A percentile compares a stretch with the other conserved stretches of the same genome.
Conservation (phyloP, 1,139 yeast species). For the Arxiozyma bovina region DNA sequence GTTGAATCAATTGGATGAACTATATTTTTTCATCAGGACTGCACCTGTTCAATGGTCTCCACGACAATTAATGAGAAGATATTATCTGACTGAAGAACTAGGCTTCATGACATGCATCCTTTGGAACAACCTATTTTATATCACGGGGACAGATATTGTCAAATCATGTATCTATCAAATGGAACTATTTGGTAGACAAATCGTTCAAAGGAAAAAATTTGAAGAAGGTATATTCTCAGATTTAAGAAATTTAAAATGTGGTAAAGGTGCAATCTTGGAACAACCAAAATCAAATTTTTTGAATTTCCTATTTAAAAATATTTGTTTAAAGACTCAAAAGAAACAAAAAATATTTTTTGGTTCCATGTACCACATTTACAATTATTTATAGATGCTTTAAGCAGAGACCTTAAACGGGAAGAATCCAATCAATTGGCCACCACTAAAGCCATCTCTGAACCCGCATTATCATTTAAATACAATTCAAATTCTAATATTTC, state of each 20-base stretch:
- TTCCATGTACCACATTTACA: slow-evolving; percentile 91
- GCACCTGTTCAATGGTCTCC: slow-evolving; percentile 95
- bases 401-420: slow-evolving; percentile 83
- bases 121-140: slow-evolving; percentile 84
- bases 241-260: slow-evolving; percentile 76
- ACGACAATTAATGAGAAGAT: slow-evolving; percentile 76
- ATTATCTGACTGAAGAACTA: slow-evolving; percentile 77
- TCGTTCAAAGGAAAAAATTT: slow-evolving; percentile 80
- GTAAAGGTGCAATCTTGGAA: slow-evolving; percentile 80
- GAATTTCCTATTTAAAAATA: slow-evolving; percentile 73
- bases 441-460: slow-evolving; percentile 52
- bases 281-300: slow-evolving; percentile 80
- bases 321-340: slow-evolving; percentile 87
- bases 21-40: slow-evolving; percentile 77
- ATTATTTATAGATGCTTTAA: slow-evolving; percentile 86
- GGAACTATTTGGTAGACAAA: slow-evolving; percentile 80
- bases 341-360: slow-evolving; percentile 98
- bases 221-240: slow-evolving; percentile 96
- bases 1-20: slow-evolving; percentile 44
- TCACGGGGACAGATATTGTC: slow-evolving; percentile 94
- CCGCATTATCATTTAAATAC: slow-evolving; percentile 53
- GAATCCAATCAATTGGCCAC: slow-evolving; percentile 47
- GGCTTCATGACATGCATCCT: slow-evolving; percentile 84
- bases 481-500: slow-evolving; percentile 24
- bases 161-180: slow-evolving; percentile 82